Evolutionary conservation across 768 basidiomycete genomes (phyloP), one percentile per base, ranked within the genome.

Genomic region (Gautieria morchelliformis): DNA sequence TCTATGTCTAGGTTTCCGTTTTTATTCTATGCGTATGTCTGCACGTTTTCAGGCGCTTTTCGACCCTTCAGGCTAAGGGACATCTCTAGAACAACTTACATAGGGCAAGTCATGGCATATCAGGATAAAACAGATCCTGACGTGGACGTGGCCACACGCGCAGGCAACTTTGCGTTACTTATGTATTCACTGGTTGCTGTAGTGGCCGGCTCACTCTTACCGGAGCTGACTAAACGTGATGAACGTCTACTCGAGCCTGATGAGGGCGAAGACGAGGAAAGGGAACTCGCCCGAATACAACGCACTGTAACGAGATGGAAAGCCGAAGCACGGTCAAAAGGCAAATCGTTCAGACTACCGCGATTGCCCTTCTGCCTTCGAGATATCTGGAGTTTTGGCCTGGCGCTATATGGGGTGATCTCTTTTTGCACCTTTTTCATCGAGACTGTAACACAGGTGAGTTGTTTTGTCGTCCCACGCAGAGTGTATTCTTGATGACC

Each of bases 121-220:
- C 85, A 95, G 68, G 66, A 79, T 3, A 78, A 77, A 14, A 64
- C 71, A 54, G 90, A 93, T 61, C 93, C 93, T 10, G 82, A 93
- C 65, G 74, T 78, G 24, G 93, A 95, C 37, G 59, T 79, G n/a
- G 93, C 93, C 0, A 92, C 89, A 2, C 77, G 92, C 30, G 85
- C 77, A 5, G 94, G 94, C 39, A 88, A 88, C 65, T 78, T 94
- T 60, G 93, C 93, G 2, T 83, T 97, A 82, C 76, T 96, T 45
- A 70, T 94, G 20, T 93, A 94, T 68, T 93, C 92, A 63, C 80
- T 94, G 54, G 93, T 95, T 58, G 92, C 92, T 60, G 89, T 94
- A 52, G 67, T 78, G 47, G 88, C 93, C 4, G 93, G 94, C 11
- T 84, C 79, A 2, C 65, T 89, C 42, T 78, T 97, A 17, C 94